Evolutionary conservation across 2,329 filamentous ascomycete genomes (phyloP).

Genomic region (Arthrobotrys sinensis): DNA sequence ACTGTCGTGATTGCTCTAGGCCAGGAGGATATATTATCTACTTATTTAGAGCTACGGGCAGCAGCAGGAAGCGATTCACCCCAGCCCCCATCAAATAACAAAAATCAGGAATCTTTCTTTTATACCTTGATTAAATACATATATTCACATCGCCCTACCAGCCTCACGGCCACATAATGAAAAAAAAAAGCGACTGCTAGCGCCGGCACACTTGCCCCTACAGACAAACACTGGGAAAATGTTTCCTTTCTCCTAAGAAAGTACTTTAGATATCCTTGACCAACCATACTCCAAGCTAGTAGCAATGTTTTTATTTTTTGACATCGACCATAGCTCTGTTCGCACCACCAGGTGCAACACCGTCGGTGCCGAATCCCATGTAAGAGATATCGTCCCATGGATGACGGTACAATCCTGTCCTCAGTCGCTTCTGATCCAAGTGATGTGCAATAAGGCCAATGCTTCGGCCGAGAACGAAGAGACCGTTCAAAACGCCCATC

Average conservation of each 20-base stretch:
- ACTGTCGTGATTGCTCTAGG: no score
- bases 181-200: slow-evolving; percentile 16
- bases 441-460: slow-evolving; percentile 99
- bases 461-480: slow-evolving; percentile 95
- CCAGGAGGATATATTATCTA: no score
- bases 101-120: slow-evolving; percentile 22
- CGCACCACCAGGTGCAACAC: slow-evolving; percentile 81
- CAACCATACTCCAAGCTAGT: slow-evolving; percentile 66
- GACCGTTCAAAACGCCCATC: slow-evolving; percentile 99
- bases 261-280: slow-evolving; percentile 13
- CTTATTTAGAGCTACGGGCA: no score
- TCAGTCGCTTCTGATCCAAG: slow-evolving; percentile 99
- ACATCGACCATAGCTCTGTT: slow-evolving; percentile 91
- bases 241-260: slow-evolving; percentile 13
- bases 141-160: slow-evolving; percentile 22
- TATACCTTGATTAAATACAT: slow-evolving; percentile 36
- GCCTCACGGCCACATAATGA: slow-evolving; percentile 7
- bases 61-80: no score
- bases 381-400: slow-evolving; percentile 99
- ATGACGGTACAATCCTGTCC: slow-evolving; percentile 98
- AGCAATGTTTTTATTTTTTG: slow-evolving; percentile 59
- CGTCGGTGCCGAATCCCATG: slow-evolving; percentile 84
- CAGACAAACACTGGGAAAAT: not conserved
- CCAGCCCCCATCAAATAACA: not conserved
- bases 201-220: slow-evolving; percentile 20